phyloP scores from a whole-genome alignment of 306 rosid genomes.

The Mimosa bimucronata region DNA sequence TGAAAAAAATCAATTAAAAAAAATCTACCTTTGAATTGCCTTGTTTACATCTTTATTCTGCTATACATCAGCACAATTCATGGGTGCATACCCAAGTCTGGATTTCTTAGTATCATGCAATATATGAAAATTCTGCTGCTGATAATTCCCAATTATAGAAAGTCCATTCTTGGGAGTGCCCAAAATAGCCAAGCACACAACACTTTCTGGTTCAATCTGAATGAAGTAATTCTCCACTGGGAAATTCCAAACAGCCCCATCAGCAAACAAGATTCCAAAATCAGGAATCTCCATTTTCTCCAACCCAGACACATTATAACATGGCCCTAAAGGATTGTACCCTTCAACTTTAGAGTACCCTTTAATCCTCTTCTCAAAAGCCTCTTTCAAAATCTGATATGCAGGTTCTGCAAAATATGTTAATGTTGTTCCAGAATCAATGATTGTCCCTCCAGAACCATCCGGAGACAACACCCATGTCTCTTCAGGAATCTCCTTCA shows the following conservation, averaged over 20 bases:
- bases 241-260: conserved; percentile 80
- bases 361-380: conserved; percentile 60
- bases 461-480: conserved; percentile 62
- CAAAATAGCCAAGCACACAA: conserved; percentile 72
- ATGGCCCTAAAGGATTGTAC: conserved; percentile 66
- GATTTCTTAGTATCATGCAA: conserved; percentile 73
- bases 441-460: conserved; percentile 78
- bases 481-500: conserved; percentile 57
- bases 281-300: conserved; percentile 67
- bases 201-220: conserved; percentile 57
- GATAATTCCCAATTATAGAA: conserved; percentile 84
- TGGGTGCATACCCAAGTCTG: conserved; percentile 74
- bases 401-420: conserved; percentile 84
- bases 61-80: conserved; percentile 66
- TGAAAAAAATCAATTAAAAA: not conserved
- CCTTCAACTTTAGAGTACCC: conserved; percentile 54
- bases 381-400: conserved; percentile 59
- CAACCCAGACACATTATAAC: conserved; percentile 76
- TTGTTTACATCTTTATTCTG: conserved; percentile 31
- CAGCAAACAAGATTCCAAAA: conserved; percentile 61
- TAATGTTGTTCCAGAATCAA: conserved; percentile 87
- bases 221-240: conserved; percentile 83
- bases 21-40: not conserved
- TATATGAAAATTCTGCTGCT: conserved; percentile 86
- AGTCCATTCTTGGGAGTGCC: conserved; percentile 66